Conservation (phyloP, 257 asterid genomes). For the Nicotiana paniculata region DNA sequence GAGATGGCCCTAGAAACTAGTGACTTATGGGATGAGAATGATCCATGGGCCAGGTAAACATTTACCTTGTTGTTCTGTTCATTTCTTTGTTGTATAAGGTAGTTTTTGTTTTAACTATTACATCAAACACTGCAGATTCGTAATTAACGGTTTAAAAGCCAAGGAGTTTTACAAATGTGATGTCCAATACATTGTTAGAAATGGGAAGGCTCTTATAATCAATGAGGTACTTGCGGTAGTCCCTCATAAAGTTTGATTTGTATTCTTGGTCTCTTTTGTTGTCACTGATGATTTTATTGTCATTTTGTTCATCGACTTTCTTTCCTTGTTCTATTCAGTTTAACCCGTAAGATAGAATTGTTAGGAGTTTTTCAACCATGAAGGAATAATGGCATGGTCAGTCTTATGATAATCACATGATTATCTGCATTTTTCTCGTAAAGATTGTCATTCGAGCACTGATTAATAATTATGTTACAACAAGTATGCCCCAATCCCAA, state of each 20-base stretch:
- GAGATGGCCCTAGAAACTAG: constrained; percentile 95
- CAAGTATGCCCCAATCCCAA: neutral
- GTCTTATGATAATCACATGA: neutral
- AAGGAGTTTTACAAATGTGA: constrained; percentile 88
- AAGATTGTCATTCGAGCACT: neutral
- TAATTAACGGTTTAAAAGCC: constrained; percentile 86
- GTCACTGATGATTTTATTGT: neutral
- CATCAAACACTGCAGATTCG: constrained; percentile 48
- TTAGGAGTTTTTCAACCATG: neutral
- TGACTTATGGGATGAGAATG: constrained; percentile 97
- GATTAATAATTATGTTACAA: neutral
- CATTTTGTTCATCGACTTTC: neutral
- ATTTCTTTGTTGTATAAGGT: neutral
- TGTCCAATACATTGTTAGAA: constrained; percentile 90
- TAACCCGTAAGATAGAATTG: neutral
- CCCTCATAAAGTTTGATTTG: neutral
- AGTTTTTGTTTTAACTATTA: constrained; percentile 6
- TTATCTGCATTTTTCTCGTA: neutral
- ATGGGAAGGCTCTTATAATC: constrained; percentile 84
- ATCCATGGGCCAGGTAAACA: constrained; percentile 96
- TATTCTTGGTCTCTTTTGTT: neutral
- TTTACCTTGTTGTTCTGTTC: constrained; percentile 11
- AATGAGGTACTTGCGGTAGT: constrained; percentile 57
- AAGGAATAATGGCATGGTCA: neutral
- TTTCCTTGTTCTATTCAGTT: neutral